These are phyloP conservation scores for Kickxella alabastrina DNA, from an alignment of 192 early-diverging fungal species.

Conservation along the genomic window DNA sequence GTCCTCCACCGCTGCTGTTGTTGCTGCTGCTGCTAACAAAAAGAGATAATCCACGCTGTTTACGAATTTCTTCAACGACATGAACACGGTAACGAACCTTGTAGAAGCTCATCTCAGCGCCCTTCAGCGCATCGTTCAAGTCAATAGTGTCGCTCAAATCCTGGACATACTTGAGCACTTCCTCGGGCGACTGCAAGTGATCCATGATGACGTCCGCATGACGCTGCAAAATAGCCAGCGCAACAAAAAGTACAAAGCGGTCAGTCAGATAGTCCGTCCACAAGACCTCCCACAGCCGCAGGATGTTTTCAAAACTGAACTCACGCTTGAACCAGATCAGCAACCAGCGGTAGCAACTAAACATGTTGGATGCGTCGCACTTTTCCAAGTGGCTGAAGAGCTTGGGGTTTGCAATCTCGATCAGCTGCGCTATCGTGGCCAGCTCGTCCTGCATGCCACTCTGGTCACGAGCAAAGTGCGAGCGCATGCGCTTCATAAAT, in stretches of 20 bases:
- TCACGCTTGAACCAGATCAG: constrained; percentile 97
- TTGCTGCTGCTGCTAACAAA: constrained; percentile 7
- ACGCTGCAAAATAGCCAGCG: constrained; percentile 90
- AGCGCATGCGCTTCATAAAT: constrained; percentile 89
- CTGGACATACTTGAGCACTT: constrained; percentile 90
- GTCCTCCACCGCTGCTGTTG: neutral
- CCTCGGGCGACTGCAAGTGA: constrained; percentile 80
- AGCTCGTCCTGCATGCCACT: constrained; percentile 91
- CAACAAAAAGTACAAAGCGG: constrained; percentile 91
- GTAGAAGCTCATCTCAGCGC: constrained; percentile 72
- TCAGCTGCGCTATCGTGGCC: constrained; percentile 68
- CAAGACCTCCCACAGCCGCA: constrained; percentile 86
- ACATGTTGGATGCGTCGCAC: constrained; percentile 83
- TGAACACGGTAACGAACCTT: constrained; percentile 40
- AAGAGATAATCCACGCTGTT: constrained; percentile 15
- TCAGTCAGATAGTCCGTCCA: constrained; percentile 70
- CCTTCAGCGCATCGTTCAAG: constrained; percentile 69
- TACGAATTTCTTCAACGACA: constrained; percentile 24
- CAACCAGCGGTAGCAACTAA: constrained; percentile 98
- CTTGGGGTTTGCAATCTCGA: constrained; percentile 83
- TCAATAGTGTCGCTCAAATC: constrained; percentile 77
- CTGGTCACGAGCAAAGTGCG: constrained; percentile 91
- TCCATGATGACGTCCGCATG: constrained; percentile 77
- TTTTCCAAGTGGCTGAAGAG: constrained; percentile 78
- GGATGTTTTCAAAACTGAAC: constrained; percentile 80